Percentiles rank a stretch among this genome's conserved stretches.
These are phyloP conservation scores for Kodamaea sp. DNA, from an alignment of 1,139 yeast genomes.

Conservation along the genomic window DNA sequence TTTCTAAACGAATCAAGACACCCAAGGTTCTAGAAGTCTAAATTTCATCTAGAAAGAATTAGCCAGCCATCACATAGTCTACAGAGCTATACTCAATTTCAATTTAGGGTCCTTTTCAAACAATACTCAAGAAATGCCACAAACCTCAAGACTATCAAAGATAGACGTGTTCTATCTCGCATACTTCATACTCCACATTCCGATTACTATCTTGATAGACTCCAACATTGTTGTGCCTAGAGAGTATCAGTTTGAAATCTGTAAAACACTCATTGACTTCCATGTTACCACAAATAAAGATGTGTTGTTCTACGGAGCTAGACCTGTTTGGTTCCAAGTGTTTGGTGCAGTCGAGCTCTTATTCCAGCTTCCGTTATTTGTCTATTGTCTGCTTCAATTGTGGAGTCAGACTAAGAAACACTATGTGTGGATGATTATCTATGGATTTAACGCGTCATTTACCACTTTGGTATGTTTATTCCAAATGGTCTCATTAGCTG, in stretches of 20 bases:
- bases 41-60: no score
- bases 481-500: constrained; percentile 39
- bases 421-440: constrained; percentile 57
- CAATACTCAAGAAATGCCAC: no score
- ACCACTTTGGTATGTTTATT: constrained; percentile 69
- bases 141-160: no score
- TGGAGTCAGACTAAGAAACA: constrained; percentile 24
- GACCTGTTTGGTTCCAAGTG: constrained; percentile 67
- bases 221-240: constrained; percentile 67
- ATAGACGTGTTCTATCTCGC: constrained; percentile 26
- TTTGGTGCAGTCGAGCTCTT: constrained; percentile 72
- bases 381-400: constrained; percentile 36
- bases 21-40: no score
- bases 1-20: no score
- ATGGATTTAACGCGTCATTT: constrained; percentile 75
- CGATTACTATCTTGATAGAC: constrained; percentile 75
- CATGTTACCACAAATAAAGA: constrained; percentile 71
- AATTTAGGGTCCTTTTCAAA: no score
- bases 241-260: constrained; percentile 47
- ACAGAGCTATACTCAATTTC: no score
- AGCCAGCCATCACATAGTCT: no score
- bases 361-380: constrained; percentile 78
- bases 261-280: constrained; percentile 49
- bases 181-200: constrained; percentile 60
- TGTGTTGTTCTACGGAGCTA: constrained; percentile 50